Evolutionary conservation across 805 yeast genomes (phyloP).

Genomic region (Saturnispora diversa): DNA sequence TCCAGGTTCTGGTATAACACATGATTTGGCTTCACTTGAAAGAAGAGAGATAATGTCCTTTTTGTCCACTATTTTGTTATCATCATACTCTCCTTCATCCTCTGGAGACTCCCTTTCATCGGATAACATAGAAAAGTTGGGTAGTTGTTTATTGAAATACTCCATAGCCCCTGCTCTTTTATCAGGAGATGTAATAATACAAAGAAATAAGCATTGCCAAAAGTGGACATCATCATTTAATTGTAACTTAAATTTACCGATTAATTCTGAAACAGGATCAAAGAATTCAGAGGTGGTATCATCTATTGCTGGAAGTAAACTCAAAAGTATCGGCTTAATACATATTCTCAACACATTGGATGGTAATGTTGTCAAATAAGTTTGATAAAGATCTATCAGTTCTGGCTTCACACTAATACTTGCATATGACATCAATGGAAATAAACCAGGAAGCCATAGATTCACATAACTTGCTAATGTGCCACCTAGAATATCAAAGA

Average conservation of each 20-base stretch:
- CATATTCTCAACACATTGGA: conserved; percentile 42
- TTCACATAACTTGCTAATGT: conserved; percentile 47
- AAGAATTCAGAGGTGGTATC: conserved; percentile 87
- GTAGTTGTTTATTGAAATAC: conserved; percentile 63
- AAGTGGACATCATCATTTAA: conserved; percentile 64
- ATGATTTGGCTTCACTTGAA: conserved; percentile 42
- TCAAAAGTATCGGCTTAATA: conserved; percentile 61
- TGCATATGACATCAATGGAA: conserved; percentile 83
- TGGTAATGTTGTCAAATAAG: conserved; percentile 47
- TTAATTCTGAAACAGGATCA: conserved; percentile 46
- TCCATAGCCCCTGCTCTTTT: conserved; percentile 75
- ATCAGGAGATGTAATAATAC: conserved; percentile 72
- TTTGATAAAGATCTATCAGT: conserved; percentile 53
- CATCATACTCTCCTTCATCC: conserved; percentile 6
- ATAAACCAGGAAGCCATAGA: conserved; percentile 87
- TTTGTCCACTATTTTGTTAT: conserved; percentile 17
- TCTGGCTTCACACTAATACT: conserved; percentile 82
- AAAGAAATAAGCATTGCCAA: conserved; percentile 76
- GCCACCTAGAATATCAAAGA: conserved; percentile 56
- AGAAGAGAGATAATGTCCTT: conserved; percentile 18
- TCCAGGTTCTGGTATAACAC: conserved; percentile 74
- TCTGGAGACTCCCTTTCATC: conserved; percentile 2
- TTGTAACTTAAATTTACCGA: conserved; percentile 51
- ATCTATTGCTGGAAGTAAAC: conserved; percentile 81
- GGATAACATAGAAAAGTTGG: conserved; percentile 42